Evolutionary conservation across 1,139 yeast species (phyloP), one percentile per base, ranked within the genome.

Genomic region (Casaregolazyma lundiana): DNA sequence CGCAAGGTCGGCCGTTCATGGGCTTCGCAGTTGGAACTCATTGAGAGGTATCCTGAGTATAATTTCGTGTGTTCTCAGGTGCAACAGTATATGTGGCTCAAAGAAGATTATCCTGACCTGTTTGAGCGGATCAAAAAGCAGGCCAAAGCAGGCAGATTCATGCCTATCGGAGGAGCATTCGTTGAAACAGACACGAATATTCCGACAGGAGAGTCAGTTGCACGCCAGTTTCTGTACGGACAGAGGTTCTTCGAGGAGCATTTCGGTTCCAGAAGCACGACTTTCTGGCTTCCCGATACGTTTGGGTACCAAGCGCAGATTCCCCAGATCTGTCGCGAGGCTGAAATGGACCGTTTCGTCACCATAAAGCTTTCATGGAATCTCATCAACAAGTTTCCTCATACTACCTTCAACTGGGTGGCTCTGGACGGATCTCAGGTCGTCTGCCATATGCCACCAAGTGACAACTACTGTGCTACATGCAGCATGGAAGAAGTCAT

Each of bases 281-380:
- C 84, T 9, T 89, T 84, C 62, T 90, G 97, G 97, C 74, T 90
- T 43, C 97, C 97, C 7, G 97, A 90, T 65, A 88, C 97, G 0
- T 90, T 90, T 70, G 97, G 97, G 6, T 90, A 90, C 64, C 82
- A 95, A 7, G 85, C 95, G 2, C 97, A 90, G 66, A 77, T 90
- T 43, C 97, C 97, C 1, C 97, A 90, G 63, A 72, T 90, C 46
- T 86, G 95, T 63, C 84, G 88, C 48, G 68, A 78, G 13, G 89
- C 90, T 1, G 95, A 89, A 9, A 83, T 89, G 67, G 77, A 81
- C 43, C 78, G 82, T 49, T 90, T 90, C 60, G 70, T 90, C 57
- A 90, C 97, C 11, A 97, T 89, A 63, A 89, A 89, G 63, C 73
- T 89, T 52, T 84, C 95, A 0, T 90, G 97, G 97, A 89, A 89